A percentile compares a stretch with the other conserved stretches of the same genome.
phyloP scores from a whole-genome alignment of 2,329 filamentous ascomycete species.

The Sporothrix phasma region DNA sequence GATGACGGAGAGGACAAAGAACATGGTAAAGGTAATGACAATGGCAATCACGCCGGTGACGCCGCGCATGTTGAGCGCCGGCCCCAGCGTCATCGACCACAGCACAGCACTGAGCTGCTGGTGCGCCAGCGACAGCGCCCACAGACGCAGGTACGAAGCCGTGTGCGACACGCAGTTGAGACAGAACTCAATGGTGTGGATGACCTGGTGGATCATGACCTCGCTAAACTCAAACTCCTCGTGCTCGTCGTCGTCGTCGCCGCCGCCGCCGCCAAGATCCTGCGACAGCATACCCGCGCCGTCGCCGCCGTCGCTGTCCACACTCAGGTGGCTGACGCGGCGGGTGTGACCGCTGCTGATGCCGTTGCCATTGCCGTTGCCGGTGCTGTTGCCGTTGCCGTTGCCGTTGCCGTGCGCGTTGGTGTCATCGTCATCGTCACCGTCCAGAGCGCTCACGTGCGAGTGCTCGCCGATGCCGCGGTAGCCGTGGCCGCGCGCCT shows the following conservation, averaged over 20 bases:
- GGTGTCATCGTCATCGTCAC: slow-evolving; percentile 63
- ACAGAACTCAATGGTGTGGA: slow-evolving; percentile 98
- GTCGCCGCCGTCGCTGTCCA: slow-evolving; percentile 56
- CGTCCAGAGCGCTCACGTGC: slow-evolving; percentile 78
- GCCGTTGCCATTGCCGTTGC: slow-evolving; percentile 45
- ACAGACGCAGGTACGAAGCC: slow-evolving; percentile 94
- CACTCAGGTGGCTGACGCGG: slow-evolving; percentile 27
- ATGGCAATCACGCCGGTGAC: slow-evolving; percentile 66
- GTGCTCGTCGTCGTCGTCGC: slow-evolving; percentile 52
- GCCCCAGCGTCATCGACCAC: slow-evolving; percentile 89
- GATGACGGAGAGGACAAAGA: slow-evolving; percentile 65
- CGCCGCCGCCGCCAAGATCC: slow-evolving; percentile 49
- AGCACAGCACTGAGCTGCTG: slow-evolving; percentile 93
- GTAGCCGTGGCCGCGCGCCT: slow-evolving; percentile 78
- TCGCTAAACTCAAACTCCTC: slow-evolving; percentile 97
- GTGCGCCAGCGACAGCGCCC: slow-evolving; percentile 93
- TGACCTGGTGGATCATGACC: slow-evolving; percentile 97
- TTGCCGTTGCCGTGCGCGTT: slow-evolving; percentile 54
- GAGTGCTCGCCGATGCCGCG: slow-evolving; percentile 84
- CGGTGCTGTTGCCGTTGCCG: slow-evolving; percentile 52
- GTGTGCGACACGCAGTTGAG: slow-evolving; percentile 98
- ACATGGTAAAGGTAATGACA: slow-evolving; percentile 73
- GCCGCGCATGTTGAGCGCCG: slow-evolving; percentile 59
- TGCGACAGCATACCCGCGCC: slow-evolving; percentile 82
- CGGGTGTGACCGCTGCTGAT: slow-evolving; percentile 53